A percentile compares a stretch with the other conserved stretches of the same genome.
Evolutionary conservation across 148 eudicot species (phyloP).

Genomic region (Rhododendron simsii): DNA sequence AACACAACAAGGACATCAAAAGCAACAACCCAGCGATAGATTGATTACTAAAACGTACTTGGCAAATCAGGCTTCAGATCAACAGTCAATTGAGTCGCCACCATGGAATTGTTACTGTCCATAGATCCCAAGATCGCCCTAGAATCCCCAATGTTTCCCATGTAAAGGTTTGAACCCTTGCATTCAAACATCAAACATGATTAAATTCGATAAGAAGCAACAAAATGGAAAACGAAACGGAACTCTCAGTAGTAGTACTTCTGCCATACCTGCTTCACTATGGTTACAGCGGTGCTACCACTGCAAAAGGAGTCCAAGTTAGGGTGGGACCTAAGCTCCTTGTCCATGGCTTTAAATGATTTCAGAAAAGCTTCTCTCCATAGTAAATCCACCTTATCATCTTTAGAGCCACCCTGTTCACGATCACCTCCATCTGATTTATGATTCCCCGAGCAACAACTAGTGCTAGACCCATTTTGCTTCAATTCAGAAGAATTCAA

Average conservation of each 20-base stretch:
- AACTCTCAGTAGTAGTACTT: not conserved
- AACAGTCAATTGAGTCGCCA: constrained; percentile 88
- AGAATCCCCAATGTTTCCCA: constrained; percentile 93
- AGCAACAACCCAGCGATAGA: not conserved
- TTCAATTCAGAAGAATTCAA: constrained; percentile 51
- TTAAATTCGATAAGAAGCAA: not conserved
- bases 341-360: constrained; percentile 92
- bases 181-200: constrained; percentile 5
- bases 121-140: constrained; percentile 87
- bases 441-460: constrained; percentile 49
- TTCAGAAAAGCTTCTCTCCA: constrained; percentile 95
- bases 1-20: not conserved
- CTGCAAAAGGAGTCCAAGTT: constrained; percentile 97
- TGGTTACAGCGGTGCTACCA: constrained; percentile 92
- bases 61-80: constrained; percentile 99
- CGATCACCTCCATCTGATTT: constrained; percentile 36
- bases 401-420: constrained; percentile 45
- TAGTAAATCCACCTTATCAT: constrained; percentile 37
- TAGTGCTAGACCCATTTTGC: constrained; percentile 42
- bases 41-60: constrained; percentile 37
- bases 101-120: constrained; percentile 54
- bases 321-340: constrained; percentile 86
- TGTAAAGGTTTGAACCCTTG: constrained; percentile 82
- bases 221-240: not conserved
- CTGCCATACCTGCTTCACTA: constrained; percentile 70